Conservation (phyloP, 129 eudicot genomes). For the Flaveria robusta region DNA sequence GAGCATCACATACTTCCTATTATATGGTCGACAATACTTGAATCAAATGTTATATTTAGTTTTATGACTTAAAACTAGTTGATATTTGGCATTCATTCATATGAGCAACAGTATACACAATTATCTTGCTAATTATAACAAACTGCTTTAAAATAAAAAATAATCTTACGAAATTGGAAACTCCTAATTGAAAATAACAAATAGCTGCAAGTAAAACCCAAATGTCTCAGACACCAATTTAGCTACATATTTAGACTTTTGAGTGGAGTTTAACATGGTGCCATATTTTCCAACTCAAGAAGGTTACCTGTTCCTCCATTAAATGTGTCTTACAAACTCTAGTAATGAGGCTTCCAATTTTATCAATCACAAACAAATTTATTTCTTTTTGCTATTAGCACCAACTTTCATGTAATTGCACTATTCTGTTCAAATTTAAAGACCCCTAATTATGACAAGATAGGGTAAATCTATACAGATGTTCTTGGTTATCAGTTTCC, state of each 20-base stretch:
- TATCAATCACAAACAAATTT: neutral
- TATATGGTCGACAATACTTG: neutral
- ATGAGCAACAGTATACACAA: neutral
- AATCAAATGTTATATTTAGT: neutral
- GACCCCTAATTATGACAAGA: constrained; percentile 3
- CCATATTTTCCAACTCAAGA: neutral
- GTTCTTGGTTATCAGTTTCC: constrained; percentile 13
- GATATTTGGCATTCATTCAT: neutral
- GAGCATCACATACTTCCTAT: neutral
- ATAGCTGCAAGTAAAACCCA: constrained; percentile 4
- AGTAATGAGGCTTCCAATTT: constrained; percentile 9
- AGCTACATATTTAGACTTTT: neutral
- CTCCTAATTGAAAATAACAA: neutral
- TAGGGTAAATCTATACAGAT: constrained; percentile 13
- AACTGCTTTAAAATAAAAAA: constrained; percentile 15
- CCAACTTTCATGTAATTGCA: constrained; percentile 4
- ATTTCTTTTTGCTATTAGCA: constrained; percentile 5
- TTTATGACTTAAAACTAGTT: neutral
- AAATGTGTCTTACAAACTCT: constrained; percentile 12
- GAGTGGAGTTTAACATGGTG: neutral
- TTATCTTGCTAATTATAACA: constrained; percentile 11
- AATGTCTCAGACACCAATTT: neutral
- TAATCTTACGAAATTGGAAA: constrained; percentile 9
- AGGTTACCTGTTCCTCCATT: neutral
- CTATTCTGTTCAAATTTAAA: neutral